Percentiles rank a stretch among this genome's conserved stretches.
These are phyloP conservation scores for Podospora conica DNA, from an alignment of 495 filamentous ascomycete species.

Conservation along the genomic window DNA sequence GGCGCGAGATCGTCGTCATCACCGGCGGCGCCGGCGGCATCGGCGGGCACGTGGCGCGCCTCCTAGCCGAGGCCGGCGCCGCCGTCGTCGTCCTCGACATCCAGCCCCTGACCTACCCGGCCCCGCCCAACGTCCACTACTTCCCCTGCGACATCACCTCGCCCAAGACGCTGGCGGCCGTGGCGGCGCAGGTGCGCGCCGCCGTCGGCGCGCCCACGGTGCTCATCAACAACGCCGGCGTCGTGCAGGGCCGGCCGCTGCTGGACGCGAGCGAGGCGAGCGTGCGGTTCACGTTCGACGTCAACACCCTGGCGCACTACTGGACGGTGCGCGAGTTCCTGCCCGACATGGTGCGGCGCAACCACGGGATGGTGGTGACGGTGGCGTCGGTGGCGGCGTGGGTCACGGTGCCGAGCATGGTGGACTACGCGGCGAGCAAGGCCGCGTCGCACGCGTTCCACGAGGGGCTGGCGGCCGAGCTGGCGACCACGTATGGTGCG, in stretches of 20 bases:
- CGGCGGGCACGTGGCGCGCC: constrained; percentile 53
- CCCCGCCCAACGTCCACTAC: constrained; percentile 45
- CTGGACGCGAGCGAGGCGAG: constrained; percentile 50
- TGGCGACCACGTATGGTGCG: constrained; percentile 56
- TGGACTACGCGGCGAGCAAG: constrained; percentile 63
- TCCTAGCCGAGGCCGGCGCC: constrained; percentile 52
- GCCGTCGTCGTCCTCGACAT: constrained; percentile 69
- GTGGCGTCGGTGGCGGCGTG: constrained; percentile 59
- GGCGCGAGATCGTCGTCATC: constrained; percentile 61
- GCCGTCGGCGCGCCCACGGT: constrained; percentile 59
- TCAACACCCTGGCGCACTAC: constrained; percentile 67
- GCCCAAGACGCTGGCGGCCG: constrained; percentile 39
- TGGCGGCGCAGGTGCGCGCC: constrained; percentile 44
- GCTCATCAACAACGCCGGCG: constrained; percentile 71
- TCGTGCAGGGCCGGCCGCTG: constrained; percentile 55
- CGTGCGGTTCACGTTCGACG: constrained; percentile 60
- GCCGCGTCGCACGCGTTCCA: constrained; percentile 62
- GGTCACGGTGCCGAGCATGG: constrained; percentile 55
- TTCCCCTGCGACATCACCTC: constrained; percentile 62
- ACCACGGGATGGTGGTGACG: constrained; percentile 73
- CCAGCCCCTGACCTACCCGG: constrained; percentile 44
- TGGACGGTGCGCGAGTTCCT: constrained; percentile 60
- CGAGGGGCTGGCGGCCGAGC: constrained; percentile 60
- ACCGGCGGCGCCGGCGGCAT: constrained; percentile 69
- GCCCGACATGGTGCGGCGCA: constrained; percentile 52